phyloP scores from a whole-genome alignment of 2,329 filamentous ascomycete genomes.

The Pestalotiopsis sp. region DNA sequence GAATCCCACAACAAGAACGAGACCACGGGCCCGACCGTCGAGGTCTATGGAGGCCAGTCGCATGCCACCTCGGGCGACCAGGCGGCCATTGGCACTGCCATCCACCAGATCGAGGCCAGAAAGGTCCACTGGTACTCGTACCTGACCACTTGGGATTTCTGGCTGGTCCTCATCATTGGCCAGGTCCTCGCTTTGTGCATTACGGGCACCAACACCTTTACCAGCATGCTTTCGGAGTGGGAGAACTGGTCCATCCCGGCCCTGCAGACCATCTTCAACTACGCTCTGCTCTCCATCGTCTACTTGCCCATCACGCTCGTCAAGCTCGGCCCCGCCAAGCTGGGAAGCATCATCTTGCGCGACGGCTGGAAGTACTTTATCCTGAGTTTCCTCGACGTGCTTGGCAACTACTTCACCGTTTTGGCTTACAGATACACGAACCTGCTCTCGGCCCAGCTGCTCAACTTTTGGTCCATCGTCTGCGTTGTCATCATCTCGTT shows the following conservation, averaged over 20 bases:
- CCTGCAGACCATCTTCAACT: constrained; percentile 96
- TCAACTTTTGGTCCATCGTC: constrained; percentile 99
- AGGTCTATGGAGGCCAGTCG: constrained; percentile 24
- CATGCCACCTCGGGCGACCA: constrained; percentile 28
- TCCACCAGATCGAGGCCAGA: constrained; percentile 57
- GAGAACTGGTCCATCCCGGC: constrained; percentile 81
- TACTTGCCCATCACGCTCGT: constrained; percentile 82
- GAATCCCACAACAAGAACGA: constrained; percentile 26
- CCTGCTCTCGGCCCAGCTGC: constrained; percentile 87
- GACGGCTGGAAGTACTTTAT: constrained; percentile 95
- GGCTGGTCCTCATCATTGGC: constrained; percentile 77
- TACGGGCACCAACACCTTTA: constrained; percentile 91
- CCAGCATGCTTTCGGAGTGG: constrained; percentile 67
- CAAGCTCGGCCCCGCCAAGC: constrained; percentile 75
- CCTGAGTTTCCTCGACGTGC: constrained; percentile 88
- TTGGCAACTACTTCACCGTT: constrained; percentile 98
- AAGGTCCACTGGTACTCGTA: constrained; percentile 70
- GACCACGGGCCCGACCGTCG: constrained; percentile 26
- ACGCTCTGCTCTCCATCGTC: constrained; percentile 78
- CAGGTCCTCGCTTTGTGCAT: constrained; percentile 88
- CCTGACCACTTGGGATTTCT: constrained; percentile 84
- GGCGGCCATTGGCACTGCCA: constrained; percentile 48
- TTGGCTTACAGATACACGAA: constrained; percentile 92
- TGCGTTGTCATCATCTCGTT: constrained; percentile 88
- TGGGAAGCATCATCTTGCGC: constrained; percentile 61